These are phyloP conservation scores for Colletotrichum sp. DNA, from an alignment of 2,329 filamentous ascomycete species.

Conservation along the genomic window DNA sequence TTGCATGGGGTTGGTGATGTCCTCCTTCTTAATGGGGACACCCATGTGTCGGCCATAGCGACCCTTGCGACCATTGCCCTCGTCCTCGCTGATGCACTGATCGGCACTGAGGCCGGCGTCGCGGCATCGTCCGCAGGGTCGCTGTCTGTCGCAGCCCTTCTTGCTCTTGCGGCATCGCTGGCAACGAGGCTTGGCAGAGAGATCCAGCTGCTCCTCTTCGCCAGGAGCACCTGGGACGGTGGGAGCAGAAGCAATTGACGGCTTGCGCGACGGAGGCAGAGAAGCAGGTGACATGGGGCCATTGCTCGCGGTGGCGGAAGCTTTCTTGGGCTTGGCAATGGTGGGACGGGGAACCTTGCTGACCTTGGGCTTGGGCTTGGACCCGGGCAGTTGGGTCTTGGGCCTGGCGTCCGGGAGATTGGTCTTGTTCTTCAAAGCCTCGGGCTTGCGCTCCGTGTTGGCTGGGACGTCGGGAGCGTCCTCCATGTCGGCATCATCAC, in stretches of 20 bases:
- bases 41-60: constrained; percentile 81
- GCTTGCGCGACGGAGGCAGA: constrained; percentile 76
- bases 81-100: constrained; percentile 95
- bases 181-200: constrained; percentile 95
- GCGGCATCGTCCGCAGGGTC: constrained; percentile 92
- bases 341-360: constrained; percentile 42
- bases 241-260: constrained; percentile 68
- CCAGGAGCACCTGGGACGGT: constrained; percentile 61
- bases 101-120: constrained; percentile 94
- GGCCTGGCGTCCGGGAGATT: constrained; percentile 40
- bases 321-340: constrained; percentile 58
- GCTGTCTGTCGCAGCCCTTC: constrained; percentile 97
- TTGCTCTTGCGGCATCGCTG: constrained; percentile 99
- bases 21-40: constrained; percentile 66
- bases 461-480: constrained; percentile 37
- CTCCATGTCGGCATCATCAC: constrained; percentile 62
- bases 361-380: constrained; percentile 51
- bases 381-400: constrained; percentile 36
- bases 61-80: constrained; percentile 95
- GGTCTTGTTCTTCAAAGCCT: constrained; percentile 40
- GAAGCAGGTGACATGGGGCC: constrained; percentile 69
- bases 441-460: constrained; percentile 43
- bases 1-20: constrained; percentile 44
- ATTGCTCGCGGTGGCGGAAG: constrained; percentile 19
- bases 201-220: constrained; percentile 89